Conservation (phyloP, 2,329 filamentous ascomycete genomes). For the Ampelomyces quisqualis region DNA sequence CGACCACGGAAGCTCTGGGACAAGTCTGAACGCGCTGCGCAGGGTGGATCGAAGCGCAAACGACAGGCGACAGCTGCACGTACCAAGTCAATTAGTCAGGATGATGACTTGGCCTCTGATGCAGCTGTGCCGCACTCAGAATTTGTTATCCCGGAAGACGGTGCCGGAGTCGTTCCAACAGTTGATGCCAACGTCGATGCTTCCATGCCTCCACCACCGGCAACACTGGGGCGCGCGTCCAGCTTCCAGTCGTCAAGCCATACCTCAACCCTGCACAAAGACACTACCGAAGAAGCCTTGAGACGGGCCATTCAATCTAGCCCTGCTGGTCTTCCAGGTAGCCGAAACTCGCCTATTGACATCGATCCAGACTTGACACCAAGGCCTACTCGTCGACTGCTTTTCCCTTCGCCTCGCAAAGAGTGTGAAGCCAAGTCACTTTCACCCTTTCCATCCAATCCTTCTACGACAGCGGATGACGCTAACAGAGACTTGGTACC, state of each 20-base stretch:
- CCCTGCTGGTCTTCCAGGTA: slow-evolving; percentile 55
- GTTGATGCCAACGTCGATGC: slow-evolving; percentile 15
- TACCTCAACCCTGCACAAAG: slow-evolving; percentile 14
- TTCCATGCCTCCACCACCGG: slow-evolving; percentile 17
- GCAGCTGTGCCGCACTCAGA: slow-evolving; percentile 36
- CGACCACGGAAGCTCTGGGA: slow-evolving; percentile 84
- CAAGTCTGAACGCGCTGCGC: slow-evolving; percentile 46
- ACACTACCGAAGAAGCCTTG: slow-evolving; percentile 43
- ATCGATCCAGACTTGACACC: slow-evolving; percentile 55
- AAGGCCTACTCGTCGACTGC: slow-evolving; percentile 65
- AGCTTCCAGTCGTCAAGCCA: slow-evolving; percentile 11
- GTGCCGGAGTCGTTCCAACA: slow-evolving; percentile 8
- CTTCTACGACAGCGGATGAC: slow-evolving; percentile 6
- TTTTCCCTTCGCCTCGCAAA: slow-evolving; percentile 76
- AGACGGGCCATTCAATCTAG: slow-evolving; percentile 62
- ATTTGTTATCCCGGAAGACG: slow-evolving; percentile 16
- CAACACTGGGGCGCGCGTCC: slow-evolving; percentile 7
- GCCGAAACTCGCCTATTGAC: slow-evolving; percentile 52
- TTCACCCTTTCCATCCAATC: slow-evolving; percentile 47
- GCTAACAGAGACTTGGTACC: slow-evolving; percentile 14
- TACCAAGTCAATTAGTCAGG: slow-evolving; percentile 48
- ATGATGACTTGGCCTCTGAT: slow-evolving; percentile 47
- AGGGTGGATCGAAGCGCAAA: slow-evolving; percentile 40
- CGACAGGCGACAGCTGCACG: slow-evolving; percentile 36
- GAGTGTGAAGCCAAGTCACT: slow-evolving; percentile 63